phyloP scores from a whole-genome alignment of 805 yeast genomes.

The Candida piceae region DNA sequence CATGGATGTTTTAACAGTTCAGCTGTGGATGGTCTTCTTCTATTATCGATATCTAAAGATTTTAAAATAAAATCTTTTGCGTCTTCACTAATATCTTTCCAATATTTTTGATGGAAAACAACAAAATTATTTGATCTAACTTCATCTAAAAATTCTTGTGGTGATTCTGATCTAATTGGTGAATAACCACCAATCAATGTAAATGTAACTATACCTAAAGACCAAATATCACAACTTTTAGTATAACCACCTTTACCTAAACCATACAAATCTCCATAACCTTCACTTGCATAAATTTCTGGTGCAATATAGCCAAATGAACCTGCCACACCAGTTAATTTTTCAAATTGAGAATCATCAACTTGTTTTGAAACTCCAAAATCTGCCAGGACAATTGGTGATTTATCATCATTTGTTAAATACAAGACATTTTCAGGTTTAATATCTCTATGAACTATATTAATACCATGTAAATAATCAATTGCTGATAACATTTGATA shows the following conservation, averaged over 20 bases:
- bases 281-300: constrained; percentile 67
- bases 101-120: constrained; percentile 81
- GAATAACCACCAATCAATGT: constrained; percentile 89
- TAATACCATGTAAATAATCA: constrained; percentile 63
- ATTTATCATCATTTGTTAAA: constrained; percentile 51
- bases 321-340: constrained; percentile 44
- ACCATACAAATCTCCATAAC: constrained; percentile 32
- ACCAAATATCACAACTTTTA: constrained; percentile 95
- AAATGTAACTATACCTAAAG: constrained; percentile 87
- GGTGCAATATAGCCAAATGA: constrained; percentile 98
- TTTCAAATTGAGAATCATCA: constrained; percentile 14
- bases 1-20: constrained; percentile 69
- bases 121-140: constrained; percentile 70
- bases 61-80: constrained; percentile 75
- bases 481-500: constrained; percentile 75
- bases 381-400: constrained; percentile 84
- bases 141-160: constrained; percentile 75
- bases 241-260: constrained; percentile 69
- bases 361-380: constrained; percentile 91
- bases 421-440: constrained; percentile 92
- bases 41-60: constrained; percentile 66
- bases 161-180: constrained; percentile 83
- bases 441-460: constrained; percentile 90
- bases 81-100: constrained; percentile 74
- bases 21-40: constrained; percentile 60